Conservation (phyloP, 768 basidiomycete species). For the Termitomyces sp. region DNA sequence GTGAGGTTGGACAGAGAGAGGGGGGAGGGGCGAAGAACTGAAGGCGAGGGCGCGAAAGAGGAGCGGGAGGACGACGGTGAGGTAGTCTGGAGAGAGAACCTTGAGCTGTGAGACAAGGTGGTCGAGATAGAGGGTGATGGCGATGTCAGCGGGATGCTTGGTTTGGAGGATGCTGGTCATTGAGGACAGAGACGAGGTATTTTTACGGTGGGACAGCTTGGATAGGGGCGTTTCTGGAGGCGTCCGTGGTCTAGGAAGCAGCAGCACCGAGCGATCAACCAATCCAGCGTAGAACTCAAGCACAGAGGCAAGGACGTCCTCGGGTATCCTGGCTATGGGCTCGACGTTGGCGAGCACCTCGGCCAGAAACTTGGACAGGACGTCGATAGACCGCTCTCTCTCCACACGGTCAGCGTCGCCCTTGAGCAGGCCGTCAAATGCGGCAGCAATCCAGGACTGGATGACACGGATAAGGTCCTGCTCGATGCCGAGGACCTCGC, state of each 20-base stretch:
- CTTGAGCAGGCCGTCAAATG: not conserved
- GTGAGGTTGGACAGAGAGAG: constrained; percentile 52
- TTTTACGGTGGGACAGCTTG: constrained; percentile 47
- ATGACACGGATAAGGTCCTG: constrained; percentile 50
- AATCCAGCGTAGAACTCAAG: constrained; percentile 59
- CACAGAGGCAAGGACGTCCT: constrained; percentile 53
- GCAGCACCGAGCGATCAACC: constrained; percentile 49
- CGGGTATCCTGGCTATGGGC: constrained; percentile 58
- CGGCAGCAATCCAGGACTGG: constrained; percentile 53
- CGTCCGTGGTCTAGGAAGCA: constrained; percentile 31
- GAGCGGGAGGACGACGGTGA: constrained; percentile 59
- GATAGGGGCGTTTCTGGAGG: constrained; percentile 19
- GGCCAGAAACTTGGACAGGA: constrained; percentile 57
- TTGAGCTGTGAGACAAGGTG: constrained; percentile 63
- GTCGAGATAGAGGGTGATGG: constrained; percentile 58
- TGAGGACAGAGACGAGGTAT: constrained; percentile 58
- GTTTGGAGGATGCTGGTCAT: constrained; percentile 26
- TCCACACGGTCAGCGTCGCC: constrained; percentile 41
- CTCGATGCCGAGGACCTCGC: constrained; percentile 66
- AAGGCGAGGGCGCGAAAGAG: constrained; percentile 71
- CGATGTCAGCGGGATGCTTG: constrained; percentile 61
- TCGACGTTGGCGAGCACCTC: constrained; percentile 47
- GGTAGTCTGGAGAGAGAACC: constrained; percentile 50
- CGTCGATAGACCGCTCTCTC: constrained; percentile 61
- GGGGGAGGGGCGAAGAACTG: constrained; percentile 64